Conservation (phyloP, 2,329 filamentous ascomycete genomes). For the Pseudocercospora vitis region DNA sequence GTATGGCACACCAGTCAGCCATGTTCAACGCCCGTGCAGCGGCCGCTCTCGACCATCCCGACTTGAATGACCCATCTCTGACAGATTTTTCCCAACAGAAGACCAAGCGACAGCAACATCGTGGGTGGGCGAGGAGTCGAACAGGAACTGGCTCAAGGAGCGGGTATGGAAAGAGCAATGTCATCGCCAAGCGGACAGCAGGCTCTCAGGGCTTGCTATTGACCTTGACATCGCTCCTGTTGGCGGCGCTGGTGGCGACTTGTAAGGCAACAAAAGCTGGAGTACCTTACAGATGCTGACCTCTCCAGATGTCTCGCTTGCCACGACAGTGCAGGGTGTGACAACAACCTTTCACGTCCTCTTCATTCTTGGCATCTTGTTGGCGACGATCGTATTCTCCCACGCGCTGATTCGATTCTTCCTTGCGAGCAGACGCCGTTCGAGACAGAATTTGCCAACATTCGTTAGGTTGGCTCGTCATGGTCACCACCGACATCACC, state of each 20-base stretch:
- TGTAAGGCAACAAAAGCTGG: conserved; percentile 29
- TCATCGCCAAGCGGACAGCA: conserved; percentile 15
- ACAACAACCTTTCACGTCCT: conserved; percentile 75
- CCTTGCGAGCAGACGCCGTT: conserved; percentile 44
- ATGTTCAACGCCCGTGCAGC: conserved; percentile 33
- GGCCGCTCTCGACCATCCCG: conserved; percentile 34
- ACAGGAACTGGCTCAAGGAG: conserved; percentile 11
- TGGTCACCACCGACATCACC: conserved; percentile 16
- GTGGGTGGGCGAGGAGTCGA: conserved; percentile 20
- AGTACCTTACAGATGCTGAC: background rate
- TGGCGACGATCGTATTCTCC: conserved; percentile 75
- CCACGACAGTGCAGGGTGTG: conserved; percentile 62
- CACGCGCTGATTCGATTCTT: conserved; percentile 74
- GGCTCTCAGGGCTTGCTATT: conserved; percentile 25
- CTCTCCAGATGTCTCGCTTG: conserved; percentile 67
- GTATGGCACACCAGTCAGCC: conserved; percentile 30
- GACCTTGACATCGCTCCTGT: conserved; percentile 29
- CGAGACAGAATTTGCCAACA: conserved; percentile 11
- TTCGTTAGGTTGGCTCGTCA: conserved; percentile 24
- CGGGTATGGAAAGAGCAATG: conserved; percentile 11
- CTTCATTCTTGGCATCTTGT: conserved; percentile 73
- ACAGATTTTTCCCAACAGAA: conserved; percentile 33
- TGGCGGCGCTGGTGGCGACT: conserved; percentile 35
- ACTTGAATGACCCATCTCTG: conserved; percentile 33
- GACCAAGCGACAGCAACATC: conserved; percentile 24